Evolutionary conservation across 1,284 basidiomycete genomes (phyloP).

Genomic region (Boletus sp.): DNA sequence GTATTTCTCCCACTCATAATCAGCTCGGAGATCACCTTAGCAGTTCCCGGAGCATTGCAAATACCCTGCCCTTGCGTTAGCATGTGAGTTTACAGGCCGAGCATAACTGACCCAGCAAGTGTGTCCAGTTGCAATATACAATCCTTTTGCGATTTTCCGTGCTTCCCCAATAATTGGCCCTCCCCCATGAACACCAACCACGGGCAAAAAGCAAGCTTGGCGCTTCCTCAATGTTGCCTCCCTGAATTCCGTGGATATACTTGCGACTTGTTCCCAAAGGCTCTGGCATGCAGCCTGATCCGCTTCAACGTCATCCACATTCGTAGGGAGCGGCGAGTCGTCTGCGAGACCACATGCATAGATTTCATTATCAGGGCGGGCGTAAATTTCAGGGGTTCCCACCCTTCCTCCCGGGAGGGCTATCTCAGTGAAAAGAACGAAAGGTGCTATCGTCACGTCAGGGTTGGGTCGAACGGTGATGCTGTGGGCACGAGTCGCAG

Average conservation of each 20-base stretch:
- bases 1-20: conserved; percentile 56
- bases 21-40: conserved; percentile 53
- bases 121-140: conserved; percentile 64
- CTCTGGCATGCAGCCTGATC: conserved; percentile 51
- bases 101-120: conserved; percentile 56
- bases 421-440: conserved; percentile 67
- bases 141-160: conserved; percentile 43
- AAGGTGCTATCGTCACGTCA: conserved; percentile 49
- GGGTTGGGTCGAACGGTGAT: conserved; percentile 52
- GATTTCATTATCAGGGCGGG: conserved; percentile 62
- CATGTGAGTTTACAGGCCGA: not conserved
- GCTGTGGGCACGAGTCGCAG: conserved; percentile 62
- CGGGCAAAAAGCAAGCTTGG: conserved; percentile 70
- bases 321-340: conserved; percentile 50
- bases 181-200: conserved; percentile 40
- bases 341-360: conserved; percentile 71
- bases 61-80: conserved; percentile 49
- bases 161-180: conserved; percentile 64
- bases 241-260: conserved; percentile 53
- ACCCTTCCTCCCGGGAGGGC: conserved; percentile 27
- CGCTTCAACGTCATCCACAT: conserved; percentile 58
- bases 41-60: conserved; percentile 70
- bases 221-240: conserved; percentile 46
- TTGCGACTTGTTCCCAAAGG: conserved; percentile 49
- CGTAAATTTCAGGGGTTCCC: conserved; percentile 64